Evolutionary conservation across 1,139 yeast species (phyloP).

Genomic region (Debaryomyces sp.): DNA sequence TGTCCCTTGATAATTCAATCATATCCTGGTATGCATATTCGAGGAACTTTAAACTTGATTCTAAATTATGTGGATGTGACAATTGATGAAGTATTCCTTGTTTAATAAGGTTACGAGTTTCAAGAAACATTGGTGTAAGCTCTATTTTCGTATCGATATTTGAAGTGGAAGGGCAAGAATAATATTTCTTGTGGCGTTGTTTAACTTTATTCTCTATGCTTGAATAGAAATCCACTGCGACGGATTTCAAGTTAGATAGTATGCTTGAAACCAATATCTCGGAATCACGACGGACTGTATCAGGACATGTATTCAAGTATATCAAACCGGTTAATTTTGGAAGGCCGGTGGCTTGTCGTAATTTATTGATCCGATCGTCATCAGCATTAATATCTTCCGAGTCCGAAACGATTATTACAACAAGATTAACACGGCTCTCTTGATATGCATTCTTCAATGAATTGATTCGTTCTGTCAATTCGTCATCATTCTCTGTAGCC

Average conservation of each 20-base stretch:
- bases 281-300: constrained; percentile 26
- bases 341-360: constrained; percentile 34
- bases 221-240: constrained; percentile 40
- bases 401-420: constrained; percentile 28
- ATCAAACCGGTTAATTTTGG: constrained; percentile 35
- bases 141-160: constrained; percentile 32
- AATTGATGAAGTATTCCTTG: constrained; percentile 40
- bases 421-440: constrained; percentile 26
- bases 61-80: constrained; percentile 38
- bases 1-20: constrained; percentile 27
- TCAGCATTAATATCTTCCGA: constrained; percentile 13
- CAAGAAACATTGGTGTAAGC: constrained; percentile 42
- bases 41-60: constrained; percentile 29
- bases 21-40: constrained; percentile 40
- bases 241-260: constrained; percentile 30
- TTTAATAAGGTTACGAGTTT: constrained; percentile 42
- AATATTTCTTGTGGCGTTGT: constrained; percentile 42
- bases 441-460: constrained; percentile 20
- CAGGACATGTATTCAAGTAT: constrained; percentile 20
- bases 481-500: constrained; percentile 18
- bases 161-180: constrained; percentile 33
- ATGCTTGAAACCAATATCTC: constrained; percentile 33
- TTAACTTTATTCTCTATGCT: constrained; percentile 34
- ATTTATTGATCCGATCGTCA: constrained; percentile 24
- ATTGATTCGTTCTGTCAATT: constrained; percentile 22